Base-by-base conservation (phyloP, 805 yeast genomes). In the Candida verbasci region DNA sequence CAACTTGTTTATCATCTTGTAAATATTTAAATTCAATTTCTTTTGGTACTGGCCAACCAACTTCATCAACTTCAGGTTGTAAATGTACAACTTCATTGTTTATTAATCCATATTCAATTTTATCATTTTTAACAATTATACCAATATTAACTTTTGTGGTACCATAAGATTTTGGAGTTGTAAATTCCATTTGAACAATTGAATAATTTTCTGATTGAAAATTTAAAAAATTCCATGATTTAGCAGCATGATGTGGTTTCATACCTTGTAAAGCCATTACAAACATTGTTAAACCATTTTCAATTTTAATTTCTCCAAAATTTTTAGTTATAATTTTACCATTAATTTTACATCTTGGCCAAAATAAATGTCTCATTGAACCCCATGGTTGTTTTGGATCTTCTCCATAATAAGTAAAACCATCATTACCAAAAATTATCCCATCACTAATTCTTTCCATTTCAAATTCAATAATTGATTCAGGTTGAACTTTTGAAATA, bases 191-290 rank as follows among this genome's bases (percentile, higher is more conserved):
- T 46, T 85, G 74, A 12, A 88, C 80, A 9, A 86, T 95, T 24
- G 91, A 70, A 48, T 74, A 70, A 26, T 78, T 66, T 35, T 78
- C 73, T 14, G 93, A 82, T 56, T 86, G 96, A 73, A 85, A 91
- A 62, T 86, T 83, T 44, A 86, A 63, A 58, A 93, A 93, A 64
- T 91, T 93, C 98, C 98, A 93, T 16, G 87, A 65, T 43, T 95
- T 86, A 39, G 98, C 98, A 24, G 97, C 96, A 63, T 93, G 98
- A 62, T 93, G 97, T 7, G 98, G 98, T 62, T 93, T 93, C 97
- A 93, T 89, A 43, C 97, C 97, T 68, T 93, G 98, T 48, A 87
- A 67, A 6, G 98, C 98, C 91, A 86, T 82, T 37, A 91, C 96
- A 55, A 80, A 89, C 95, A 93, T 84, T 34, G 87, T 62, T 38